A percentile compares a stretch with the other conserved stretches of the same genome.
These are phyloP conservation scores for Chrysochromulina tobinii DNA, from an alignment of 78 protist genomes.

Conservation along the genomic window DNA sequence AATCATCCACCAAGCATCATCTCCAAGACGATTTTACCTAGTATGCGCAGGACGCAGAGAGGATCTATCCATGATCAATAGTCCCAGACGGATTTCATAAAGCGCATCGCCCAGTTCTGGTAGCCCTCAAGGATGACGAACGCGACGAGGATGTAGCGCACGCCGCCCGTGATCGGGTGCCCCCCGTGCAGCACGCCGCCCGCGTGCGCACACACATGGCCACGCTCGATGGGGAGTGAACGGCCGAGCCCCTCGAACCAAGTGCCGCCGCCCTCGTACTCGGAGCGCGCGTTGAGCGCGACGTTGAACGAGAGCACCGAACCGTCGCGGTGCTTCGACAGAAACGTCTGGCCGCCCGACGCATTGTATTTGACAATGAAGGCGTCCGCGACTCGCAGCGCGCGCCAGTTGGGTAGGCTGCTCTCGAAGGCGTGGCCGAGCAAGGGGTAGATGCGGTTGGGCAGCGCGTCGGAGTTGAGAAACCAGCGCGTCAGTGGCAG, in stretches of 20 bases:
- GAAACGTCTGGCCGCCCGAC: background rate
- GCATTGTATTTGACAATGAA: background rate
- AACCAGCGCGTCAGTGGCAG: background rate
- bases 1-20: too few relatives aligned
- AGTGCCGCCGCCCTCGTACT: constrained; percentile 16
- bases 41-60: too few relatives aligned
- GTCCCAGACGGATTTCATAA: background rate
- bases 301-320: background rate
- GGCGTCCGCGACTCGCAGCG: background rate
- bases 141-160: background rate
- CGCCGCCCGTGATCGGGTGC: background rate
- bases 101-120: constrained; percentile 11
- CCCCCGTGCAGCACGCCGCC: constrained; percentile 9
- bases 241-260: background rate
- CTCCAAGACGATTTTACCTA: too few relatives aligned
- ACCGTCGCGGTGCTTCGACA: background rate
- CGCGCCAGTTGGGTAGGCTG: background rate
- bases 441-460: background rate
- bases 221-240: background rate
- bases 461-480: background rate
- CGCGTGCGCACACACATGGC: background rate
- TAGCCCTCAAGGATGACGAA: background rate
- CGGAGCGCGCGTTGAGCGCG: background rate
- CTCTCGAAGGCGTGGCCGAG: background rate
- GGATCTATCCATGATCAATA: background rate